Conservation (phyloP, 805 yeast species). For the Candida sakaeoensis region DNA sequence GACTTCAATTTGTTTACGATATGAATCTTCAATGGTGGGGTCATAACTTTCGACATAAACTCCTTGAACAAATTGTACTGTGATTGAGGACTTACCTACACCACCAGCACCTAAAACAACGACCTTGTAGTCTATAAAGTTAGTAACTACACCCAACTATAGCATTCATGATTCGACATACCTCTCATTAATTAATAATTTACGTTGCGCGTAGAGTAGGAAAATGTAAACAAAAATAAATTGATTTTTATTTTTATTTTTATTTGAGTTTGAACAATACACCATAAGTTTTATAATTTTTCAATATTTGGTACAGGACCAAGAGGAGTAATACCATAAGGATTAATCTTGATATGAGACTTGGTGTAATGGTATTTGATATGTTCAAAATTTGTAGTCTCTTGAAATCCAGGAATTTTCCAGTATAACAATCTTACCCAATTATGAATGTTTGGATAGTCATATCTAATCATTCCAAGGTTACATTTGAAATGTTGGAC, state of each 20-base stretch:
- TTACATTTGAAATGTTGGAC: constrained; percentile 96
- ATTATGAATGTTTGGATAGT: constrained; percentile 72
- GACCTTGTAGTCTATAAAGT: constrained; percentile 65
- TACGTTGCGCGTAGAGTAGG: background rate
- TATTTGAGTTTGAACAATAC: no score
- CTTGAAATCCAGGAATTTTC: constrained; percentile 65
- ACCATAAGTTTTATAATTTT: constrained; percentile 4
- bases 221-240: background rate
- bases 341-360: constrained; percentile 78
- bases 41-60: constrained; percentile 88
- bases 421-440: constrained; percentile 87
- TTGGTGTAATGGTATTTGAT: constrained; percentile 89
- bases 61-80: constrained; percentile 90
- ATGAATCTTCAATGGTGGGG: constrained; percentile 96
- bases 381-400: constrained; percentile 83
- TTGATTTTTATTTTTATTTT: no score
- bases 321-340: constrained; percentile 74
- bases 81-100: constrained; percentile 91
- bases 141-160: background rate
- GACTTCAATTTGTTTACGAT: constrained; percentile 80
- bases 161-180: constrained; percentile 10
- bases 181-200: no score
- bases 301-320: constrained; percentile 81
- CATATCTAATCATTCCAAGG: constrained; percentile 70
- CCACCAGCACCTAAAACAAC: constrained; percentile 97